Conservation (phyloP, 768 basidiomycete species). For the Lanmaoa rubissima region DNA sequence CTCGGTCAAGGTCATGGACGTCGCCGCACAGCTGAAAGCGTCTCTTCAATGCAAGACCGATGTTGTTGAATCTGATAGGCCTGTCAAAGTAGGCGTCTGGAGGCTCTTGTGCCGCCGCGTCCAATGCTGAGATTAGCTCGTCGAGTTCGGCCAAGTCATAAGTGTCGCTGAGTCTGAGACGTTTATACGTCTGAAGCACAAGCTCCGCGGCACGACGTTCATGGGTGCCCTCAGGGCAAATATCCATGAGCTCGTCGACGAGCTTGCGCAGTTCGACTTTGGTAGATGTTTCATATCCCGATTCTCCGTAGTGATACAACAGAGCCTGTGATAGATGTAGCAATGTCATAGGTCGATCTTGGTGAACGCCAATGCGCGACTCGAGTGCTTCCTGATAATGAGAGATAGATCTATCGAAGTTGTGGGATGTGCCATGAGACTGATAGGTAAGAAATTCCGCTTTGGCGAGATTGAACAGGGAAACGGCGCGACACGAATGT, state of each 20-base stretch:
- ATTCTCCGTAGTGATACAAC: not conserved
- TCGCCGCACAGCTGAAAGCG: not conserved
- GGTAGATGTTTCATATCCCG: not conserved
- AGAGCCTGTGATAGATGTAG: slow-evolving; percentile 8
- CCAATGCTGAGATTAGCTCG: not conserved
- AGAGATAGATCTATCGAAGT: not conserved
- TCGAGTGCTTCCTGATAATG: slow-evolving; percentile 7
- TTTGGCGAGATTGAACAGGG: slow-evolving; percentile 15
- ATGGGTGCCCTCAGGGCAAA: not conserved
- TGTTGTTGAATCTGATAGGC: not conserved
- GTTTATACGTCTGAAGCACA: not conserved
- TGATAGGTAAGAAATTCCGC: slow-evolving; percentile 5
- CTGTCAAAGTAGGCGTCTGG: not conserved
- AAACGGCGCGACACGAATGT: slow-evolving; percentile 1
- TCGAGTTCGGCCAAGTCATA: not conserved
- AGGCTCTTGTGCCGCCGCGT: not conserved
- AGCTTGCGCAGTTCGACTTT: not conserved
- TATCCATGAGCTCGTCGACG: not conserved
- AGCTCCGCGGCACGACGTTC: slow-evolving; percentile 3
- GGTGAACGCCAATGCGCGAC: not conserved
- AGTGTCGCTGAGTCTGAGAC: not conserved
- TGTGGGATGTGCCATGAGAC: not conserved
- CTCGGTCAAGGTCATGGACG: not conserved
- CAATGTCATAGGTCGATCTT: slow-evolving; percentile 7
- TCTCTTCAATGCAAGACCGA: not conserved